phyloP scores from a whole-genome alignment of 2,329 filamentous ascomycete genomes.

The Fusarium incarnatum region DNA sequence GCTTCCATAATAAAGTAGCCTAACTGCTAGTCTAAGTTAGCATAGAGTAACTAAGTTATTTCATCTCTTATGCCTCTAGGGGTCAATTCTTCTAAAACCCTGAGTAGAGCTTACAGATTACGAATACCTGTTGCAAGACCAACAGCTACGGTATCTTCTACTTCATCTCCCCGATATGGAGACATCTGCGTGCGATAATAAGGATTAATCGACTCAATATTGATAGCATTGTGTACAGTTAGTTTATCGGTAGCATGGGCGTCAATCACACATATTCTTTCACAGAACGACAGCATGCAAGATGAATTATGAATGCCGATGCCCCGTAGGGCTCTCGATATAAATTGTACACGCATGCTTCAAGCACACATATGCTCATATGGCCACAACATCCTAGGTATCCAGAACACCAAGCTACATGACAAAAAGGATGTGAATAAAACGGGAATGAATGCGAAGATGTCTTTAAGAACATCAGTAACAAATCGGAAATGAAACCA shows the following conservation, averaged over 20 bases:
- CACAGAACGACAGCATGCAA: background rate
- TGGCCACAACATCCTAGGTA: slow-evolving; percentile 43
- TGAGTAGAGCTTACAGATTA: too few relatives aligned
- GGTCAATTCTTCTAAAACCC: too few relatives aligned
- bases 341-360: slow-evolving; percentile 39
- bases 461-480: slow-evolving; percentile 5
- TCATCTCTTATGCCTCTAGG: too few relatives aligned
- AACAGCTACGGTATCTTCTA: too few relatives aligned
- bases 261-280: background rate
- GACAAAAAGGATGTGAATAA: slow-evolving; percentile 26
- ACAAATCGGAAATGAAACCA: slow-evolving; percentile 15
- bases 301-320: slow-evolving; percentile 13
- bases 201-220: background rate
- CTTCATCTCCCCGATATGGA: background rate
- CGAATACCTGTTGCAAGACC: too few relatives aligned
- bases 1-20: too few relatives aligned
- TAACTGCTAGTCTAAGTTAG: too few relatives aligned
- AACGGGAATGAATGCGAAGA: slow-evolving; percentile 15
- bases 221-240: background rate
- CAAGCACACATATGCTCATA: slow-evolving; percentile 18
- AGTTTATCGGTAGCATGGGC: background rate
- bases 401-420: slow-evolving; percentile 54
- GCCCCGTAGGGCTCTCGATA: slow-evolving; percentile 14
- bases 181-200: background rate
- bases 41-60: too few relatives aligned